A percentile compares a stretch with the other conserved stretches of the same genome.
These are phyloP conservation scores for Picea glauca DNA, from an alignment of 75 land plant species.

Conservation along the genomic window DNA sequence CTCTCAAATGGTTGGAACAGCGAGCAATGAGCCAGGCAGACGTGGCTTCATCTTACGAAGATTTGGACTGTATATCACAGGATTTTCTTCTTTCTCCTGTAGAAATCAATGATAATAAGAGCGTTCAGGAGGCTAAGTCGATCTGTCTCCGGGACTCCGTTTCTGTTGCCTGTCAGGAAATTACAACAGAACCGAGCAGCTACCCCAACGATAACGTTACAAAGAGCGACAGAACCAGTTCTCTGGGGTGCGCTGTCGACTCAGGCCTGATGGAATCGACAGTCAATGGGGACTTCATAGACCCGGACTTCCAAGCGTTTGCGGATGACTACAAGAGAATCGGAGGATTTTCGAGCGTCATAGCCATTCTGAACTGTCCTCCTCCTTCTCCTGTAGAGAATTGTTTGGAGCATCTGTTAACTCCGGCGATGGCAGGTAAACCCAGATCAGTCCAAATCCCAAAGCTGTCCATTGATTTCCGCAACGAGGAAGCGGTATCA, in stretches of 20 bases:
- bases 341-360: constrained; percentile 1
- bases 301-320: background rate
- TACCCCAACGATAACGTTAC: background rate
- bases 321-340: background rate
- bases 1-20: constrained; percentile 51
- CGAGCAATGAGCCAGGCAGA: constrained; percentile 9
- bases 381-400: background rate
- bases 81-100: background rate
- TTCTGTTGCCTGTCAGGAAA: too few species aligned
- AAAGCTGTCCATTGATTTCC: background rate
- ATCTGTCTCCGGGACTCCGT: too few species aligned
- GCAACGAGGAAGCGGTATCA: too few species aligned
- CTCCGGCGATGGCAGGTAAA: too few species aligned
- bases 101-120: background rate
- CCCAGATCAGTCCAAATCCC: background rate
- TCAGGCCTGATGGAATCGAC: background rate
- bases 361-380: background rate
- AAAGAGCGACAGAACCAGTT: background rate
- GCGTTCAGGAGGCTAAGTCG: too few species aligned
- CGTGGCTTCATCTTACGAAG: background rate
- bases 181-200: background rate
- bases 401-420: background rate
- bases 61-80: background rate
- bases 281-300: background rate
- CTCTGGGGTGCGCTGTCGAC: background rate